Evolutionary conservation across 2,329 filamentous ascomycete genomes (phyloP).

Genomic region (Aspergillus sp.): DNA sequence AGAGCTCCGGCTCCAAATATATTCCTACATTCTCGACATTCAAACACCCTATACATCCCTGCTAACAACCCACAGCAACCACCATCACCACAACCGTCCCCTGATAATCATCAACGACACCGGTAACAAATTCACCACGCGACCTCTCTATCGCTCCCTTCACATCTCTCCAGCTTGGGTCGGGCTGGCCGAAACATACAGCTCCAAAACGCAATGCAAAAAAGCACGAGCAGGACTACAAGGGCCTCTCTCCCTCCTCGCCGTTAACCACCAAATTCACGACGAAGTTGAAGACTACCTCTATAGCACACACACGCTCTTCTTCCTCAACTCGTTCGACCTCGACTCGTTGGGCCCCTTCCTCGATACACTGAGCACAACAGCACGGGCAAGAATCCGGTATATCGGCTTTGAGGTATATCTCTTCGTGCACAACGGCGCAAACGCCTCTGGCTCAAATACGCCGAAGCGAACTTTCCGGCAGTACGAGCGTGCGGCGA

Average conservation of each 20-base stretch:
- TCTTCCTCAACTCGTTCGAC: constrained; percentile 42
- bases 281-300: constrained; percentile 40
- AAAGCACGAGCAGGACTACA: constrained; percentile 15
- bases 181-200: constrained; percentile 31
- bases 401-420: constrained; percentile 43
- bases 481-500: constrained; percentile 35
- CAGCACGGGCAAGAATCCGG: constrained; percentile 36
- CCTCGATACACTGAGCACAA: constrained; percentile 38
- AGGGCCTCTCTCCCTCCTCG: constrained; percentile 32
- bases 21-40: constrained; percentile 36
- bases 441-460: constrained; percentile 15
- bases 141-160: constrained; percentile 36
- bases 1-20: constrained; percentile 41
- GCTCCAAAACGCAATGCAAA: background rate
- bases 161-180: constrained; percentile 41
- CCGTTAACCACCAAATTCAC: constrained; percentile 41
- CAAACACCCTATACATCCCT: constrained; percentile 38
- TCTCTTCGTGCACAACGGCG: constrained; percentile 42
- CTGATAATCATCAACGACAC: constrained; percentile 41
- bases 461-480: constrained; percentile 39
- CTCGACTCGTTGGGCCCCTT: constrained; percentile 35
- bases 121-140: constrained; percentile 37
- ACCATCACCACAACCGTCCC: constrained; percentile 21
- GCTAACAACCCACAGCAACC: background rate
- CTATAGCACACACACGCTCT: constrained; percentile 40